Evolutionary conservation across 169 alveolate genomes (phyloP).

Genomic region (Eimeria praecox): DNA sequence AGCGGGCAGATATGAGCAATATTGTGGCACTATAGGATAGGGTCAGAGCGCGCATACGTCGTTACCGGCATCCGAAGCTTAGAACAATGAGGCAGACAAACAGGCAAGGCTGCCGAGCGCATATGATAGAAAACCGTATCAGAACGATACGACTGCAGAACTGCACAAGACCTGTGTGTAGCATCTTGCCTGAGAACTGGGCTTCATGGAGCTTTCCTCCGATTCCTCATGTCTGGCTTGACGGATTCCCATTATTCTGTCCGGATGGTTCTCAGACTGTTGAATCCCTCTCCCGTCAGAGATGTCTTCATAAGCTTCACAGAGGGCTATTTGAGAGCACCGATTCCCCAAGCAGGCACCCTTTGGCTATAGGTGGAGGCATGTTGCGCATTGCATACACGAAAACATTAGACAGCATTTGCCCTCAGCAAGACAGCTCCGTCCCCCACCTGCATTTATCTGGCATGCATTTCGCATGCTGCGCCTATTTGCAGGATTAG

Average conservation of each 20-base stretch:
- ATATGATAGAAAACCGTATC: not conserved
- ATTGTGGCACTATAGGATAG: no score
- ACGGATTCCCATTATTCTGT: not conserved
- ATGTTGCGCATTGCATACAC: not conserved
- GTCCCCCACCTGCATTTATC: not conserved
- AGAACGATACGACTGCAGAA: not conserved
- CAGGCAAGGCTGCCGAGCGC: not conserved
- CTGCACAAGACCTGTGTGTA: not conserved
- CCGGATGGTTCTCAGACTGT: not conserved
- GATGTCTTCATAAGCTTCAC: slow-evolving; percentile 55
- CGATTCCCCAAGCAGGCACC: slow-evolving; percentile 78
- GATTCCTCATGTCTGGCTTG: not conserved
- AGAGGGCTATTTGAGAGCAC: slow-evolving; percentile 64
- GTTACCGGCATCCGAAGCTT: not conserved
- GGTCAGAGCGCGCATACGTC: not conserved
- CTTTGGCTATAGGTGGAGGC: slow-evolving; percentile 46
- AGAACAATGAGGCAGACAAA: not conserved
- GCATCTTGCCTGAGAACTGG: slow-evolving; percentile 19
- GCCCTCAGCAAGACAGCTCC: not conserved
- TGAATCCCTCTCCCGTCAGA: slow-evolving; percentile 28
- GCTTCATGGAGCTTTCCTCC: not conserved
- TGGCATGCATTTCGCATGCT: no score
- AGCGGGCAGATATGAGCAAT: not conserved
- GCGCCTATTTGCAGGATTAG: not conserved
- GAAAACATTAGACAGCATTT: not conserved